Conservation (phyloP, 2,329 filamentous ascomycete species). For the Trichoderma lentiforme region DNA sequence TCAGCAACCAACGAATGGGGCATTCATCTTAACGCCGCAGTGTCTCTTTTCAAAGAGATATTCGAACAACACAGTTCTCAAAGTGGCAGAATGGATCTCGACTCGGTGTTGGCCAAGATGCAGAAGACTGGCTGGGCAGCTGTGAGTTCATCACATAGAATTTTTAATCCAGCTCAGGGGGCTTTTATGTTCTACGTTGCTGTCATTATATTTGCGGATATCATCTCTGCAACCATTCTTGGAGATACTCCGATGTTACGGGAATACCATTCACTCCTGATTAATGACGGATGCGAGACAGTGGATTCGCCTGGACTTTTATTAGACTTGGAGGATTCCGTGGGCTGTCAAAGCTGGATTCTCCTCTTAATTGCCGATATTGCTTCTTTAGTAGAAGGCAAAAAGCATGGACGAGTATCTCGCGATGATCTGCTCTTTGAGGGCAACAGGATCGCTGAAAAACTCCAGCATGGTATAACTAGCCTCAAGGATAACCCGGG, state of each 20-base stretch:
- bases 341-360: conserved; percentile 7
- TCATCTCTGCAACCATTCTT: conserved; percentile 11
- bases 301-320: not conserved
- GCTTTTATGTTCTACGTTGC: conserved; percentile 36
- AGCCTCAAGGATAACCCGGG: not conserved
- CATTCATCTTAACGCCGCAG: not conserved
- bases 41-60: conserved; percentile 1
- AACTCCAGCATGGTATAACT: not conserved
- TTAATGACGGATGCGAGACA: not conserved
- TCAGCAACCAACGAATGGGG: conserved; percentile 34
- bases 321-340: not conserved
- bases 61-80: not conserved
- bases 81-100: not conserved
- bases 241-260: not conserved
- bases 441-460: not conserved
- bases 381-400: not conserved
- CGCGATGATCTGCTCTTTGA: not conserved
- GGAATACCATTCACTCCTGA: not conserved
- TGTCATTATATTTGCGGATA: conserved; percentile 30
- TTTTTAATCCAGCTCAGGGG: conserved; percentile 35
- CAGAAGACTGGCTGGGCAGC: not conserved
- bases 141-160: conserved; percentile 19
- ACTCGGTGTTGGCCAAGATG: not conserved
- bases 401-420: not conserved
- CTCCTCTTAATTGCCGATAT: not conserved